Base-by-base conservation (phyloP, 1,284 basidiomycete species). In the Pyrrhoderma noxium region DNA sequence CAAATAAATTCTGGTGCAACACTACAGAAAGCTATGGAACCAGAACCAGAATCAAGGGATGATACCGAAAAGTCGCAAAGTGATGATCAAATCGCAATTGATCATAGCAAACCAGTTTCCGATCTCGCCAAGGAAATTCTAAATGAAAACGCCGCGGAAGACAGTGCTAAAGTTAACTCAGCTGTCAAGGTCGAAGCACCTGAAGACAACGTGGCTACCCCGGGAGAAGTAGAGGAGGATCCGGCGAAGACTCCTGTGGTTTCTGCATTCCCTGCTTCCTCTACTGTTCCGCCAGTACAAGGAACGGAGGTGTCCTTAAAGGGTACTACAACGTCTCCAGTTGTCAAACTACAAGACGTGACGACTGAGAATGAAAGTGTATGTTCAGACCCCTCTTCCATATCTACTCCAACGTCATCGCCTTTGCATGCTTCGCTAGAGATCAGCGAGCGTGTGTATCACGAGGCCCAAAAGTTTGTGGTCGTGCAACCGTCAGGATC, bases 351-450 rank as follows among this genome's bases (percentile, higher is more conserved):
- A 5, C 27, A 31, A 31, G 27, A 31, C 27, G 5, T 31, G 27
- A 31, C 27, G 11, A 31, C 27, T 5, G 41, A 44, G 3, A 19
- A 37, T 37, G n/a, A 18, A 8, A 23, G 31, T n/a, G 41, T 44
- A 18, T 41, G 37, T 44, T 22, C 19, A 11, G 43, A 11, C 22
- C 35, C 40, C 16, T 45, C 52, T 31, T 41, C 44, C 9, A 25
- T 39, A 2, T 39, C 52, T 16, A 54, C 48, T 4, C 37, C 52
- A 14, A 16, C n/a, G 38, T 37, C 47, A 19, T 49, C 48, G 9
- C 52, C 52, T 8, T 39, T 50, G 8, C 36, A 35, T 14, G 52
- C 52, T 2, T 46, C 52, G 14, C 35, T 54, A 2, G 52, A 54
- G 36, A 39, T 42, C 19, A 48, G 43, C 13, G 52, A 54, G 25